Conservation (phyloP, 163 green algal species). For the Scenedesmus sp. region DNA sequence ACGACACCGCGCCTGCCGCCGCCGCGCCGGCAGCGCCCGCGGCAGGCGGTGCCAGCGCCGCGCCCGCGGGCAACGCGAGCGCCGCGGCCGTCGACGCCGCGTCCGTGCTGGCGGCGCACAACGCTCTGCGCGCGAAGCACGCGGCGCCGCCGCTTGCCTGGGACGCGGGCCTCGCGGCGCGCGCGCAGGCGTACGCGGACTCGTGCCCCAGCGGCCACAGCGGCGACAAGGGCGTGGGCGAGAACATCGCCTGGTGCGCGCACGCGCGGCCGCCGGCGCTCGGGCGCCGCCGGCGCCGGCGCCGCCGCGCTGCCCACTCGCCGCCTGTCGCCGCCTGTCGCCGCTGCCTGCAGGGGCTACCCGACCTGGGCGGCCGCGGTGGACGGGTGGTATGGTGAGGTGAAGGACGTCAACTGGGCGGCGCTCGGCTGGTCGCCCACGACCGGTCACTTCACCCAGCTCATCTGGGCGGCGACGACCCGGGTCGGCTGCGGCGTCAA, state of each 20-base stretch:
- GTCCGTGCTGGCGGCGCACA: too few species aligned
- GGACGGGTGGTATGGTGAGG: slow-evolving; percentile 45
- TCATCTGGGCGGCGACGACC: slow-evolving; percentile 44
- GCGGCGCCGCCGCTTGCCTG: slow-evolving; percentile 16
- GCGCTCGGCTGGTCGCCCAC: slow-evolving; percentile 2
- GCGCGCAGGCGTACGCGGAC: not conserved
- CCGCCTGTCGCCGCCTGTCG: too few species aligned
- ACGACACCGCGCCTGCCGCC: too few species aligned
- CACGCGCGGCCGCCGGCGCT: too few species aligned
- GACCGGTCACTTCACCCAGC: slow-evolving; percentile 45
- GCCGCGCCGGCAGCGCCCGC: not conserved
- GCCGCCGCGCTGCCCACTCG: too few species aligned
- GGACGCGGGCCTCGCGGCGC: slow-evolving; percentile 24
- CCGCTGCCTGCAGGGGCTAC: slow-evolving; percentile 20
- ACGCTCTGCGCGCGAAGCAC: slow-evolving; percentile 29
- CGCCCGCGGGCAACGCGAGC: too few species aligned
- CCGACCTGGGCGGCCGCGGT: slow-evolving; percentile 4
- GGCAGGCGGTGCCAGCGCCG: not conserved
- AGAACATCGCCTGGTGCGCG: slow-evolving; percentile 27
- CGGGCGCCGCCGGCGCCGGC: too few species aligned
- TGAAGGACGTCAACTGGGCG: slow-evolving; percentile 8
- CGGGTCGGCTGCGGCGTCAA: slow-evolving; percentile 26
- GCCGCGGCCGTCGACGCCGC: not conserved
- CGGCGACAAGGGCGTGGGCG: slow-evolving; percentile 15
- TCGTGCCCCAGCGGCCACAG: slow-evolving; percentile 14